Evolutionary conservation across 2,329 filamentous ascomycete species (phyloP).

Genomic region (Sporothrix protearum): DNA sequence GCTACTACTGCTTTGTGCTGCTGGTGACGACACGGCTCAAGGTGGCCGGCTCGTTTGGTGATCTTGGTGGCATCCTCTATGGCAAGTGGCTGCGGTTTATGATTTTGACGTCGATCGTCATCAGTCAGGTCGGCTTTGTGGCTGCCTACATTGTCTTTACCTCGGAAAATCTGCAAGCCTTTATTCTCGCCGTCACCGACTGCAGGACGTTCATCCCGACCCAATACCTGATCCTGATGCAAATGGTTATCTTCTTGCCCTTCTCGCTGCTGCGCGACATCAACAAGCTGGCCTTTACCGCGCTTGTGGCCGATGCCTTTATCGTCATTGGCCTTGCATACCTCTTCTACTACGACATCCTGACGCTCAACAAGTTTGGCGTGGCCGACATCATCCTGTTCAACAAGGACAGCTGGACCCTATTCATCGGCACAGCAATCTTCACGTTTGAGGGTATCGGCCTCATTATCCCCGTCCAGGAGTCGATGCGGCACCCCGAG

Average conservation of each 20-base stretch:
- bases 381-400: slow-evolving; percentile 85
- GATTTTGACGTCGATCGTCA: slow-evolving; percentile 87
- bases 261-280: slow-evolving; percentile 94
- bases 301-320: slow-evolving; percentile 87
- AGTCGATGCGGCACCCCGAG: slow-evolving; percentile 86
- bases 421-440: slow-evolving; percentile 98
- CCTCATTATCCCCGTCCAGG: slow-evolving; percentile 95
- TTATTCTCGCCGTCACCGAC: slow-evolving; percentile 84
- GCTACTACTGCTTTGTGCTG: slow-evolving; percentile 96
- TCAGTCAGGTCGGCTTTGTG: slow-evolving; percentile 93
- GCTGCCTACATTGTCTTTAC: slow-evolving; percentile 97
- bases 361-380: slow-evolving; percentile 72
- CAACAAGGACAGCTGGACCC: slow-evolving; percentile 87
- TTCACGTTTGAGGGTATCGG: slow-evolving; percentile 99
- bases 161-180: slow-evolving; percentile 90
- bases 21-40: slow-evolving; percentile 81
- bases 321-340: slow-evolving; percentile 90
- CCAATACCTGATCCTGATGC: slow-evolving; percentile 85
- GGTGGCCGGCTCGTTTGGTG: slow-evolving; percentile 92
- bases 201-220: slow-evolving; percentile 84
- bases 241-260: slow-evolving; percentile 91
- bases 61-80: slow-evolving; percentile 89
- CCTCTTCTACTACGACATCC: slow-evolving; percentile 90
- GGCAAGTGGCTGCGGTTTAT: slow-evolving; percentile 83
- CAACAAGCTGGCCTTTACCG: slow-evolving; percentile 93